Evolutionary conservation across 768 basidiomycete genomes (phyloP), one percentile per base, ranked within the genome.

Genomic region (Mycena venus): DNA sequence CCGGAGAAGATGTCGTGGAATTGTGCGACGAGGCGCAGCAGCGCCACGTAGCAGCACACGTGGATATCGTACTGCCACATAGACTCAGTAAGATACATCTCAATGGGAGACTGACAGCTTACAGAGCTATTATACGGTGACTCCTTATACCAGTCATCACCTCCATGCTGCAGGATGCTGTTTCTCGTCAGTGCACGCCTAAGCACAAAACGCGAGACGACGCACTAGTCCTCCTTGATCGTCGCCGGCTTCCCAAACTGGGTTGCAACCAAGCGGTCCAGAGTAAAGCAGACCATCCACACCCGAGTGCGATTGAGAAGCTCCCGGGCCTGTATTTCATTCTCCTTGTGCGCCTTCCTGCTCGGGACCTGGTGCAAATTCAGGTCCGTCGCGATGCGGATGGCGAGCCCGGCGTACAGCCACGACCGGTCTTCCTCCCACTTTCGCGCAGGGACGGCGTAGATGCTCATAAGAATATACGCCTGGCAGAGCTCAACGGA

Each of bases 401-500:
- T 93, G 1, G 95, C 96, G 74, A 96, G 90, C 23, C 96, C 96
- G 5, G 95, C 94, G 79, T 96, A 95, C 59, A 97, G 82, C 95
- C 96, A 97, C 68, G 94, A 95, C 31, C 95, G 88, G 80, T 97
- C 96, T 77, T 97, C 95, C 78, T 97, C 96, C 93, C 96, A 97
- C 51, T 91, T 84, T 23, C 92, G 89, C 2, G 94, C 95, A 4
- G 94, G 95, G 1, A 95, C 92, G 51, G 91, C 91, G 78, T 94
- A 95, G 59, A 93, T 89, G 75, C 92, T 93, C 93, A 96, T 93
- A 63, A 98, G 87, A 59, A 98, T 92, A 78, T 97, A 98, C 4
- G 96, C 96, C 80, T 98, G 96, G 62, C 93, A 93, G 1, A 97
- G 87, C 82, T 98, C 96, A 59, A 97, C 93, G 15, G 94, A 94